Conservation (phyloP, 1,139 yeast genomes). For the Saccharomyces hybrid region DNA sequence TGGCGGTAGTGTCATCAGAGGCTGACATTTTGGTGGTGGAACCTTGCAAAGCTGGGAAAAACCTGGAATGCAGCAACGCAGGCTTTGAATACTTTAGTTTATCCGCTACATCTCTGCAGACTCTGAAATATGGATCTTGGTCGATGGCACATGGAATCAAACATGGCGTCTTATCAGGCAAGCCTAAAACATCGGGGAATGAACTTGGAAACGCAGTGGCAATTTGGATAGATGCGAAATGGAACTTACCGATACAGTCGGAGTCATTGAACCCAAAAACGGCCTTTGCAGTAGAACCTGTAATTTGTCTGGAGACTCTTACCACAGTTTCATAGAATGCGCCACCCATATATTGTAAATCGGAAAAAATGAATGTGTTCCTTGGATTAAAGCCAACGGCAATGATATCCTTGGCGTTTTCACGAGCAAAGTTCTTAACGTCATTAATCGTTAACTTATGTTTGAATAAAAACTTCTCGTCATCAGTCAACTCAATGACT, state of each 20-base stretch:
- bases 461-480: constrained; percentile 93
- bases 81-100: constrained; percentile 88
- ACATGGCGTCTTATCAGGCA: constrained; percentile 84
- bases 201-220: constrained; percentile 94
- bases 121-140: constrained; percentile 97
- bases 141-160: constrained; percentile 98
- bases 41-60: constrained; percentile 98
- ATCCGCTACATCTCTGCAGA: constrained; percentile 94
- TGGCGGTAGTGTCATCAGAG: constrained; percentile 72
- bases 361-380: constrained; percentile 91
- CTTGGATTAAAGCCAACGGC: constrained; percentile 92
- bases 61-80: constrained; percentile 84
- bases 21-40: constrained; percentile 97
- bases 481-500: constrained; percentile 93
- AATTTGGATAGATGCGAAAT: constrained; percentile 93
- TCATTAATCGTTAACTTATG: constrained; percentile 82
- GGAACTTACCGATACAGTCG: constrained; percentile 90
- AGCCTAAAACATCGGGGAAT: constrained; percentile 85
- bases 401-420: constrained; percentile 88
- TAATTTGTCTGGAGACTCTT: constrained; percentile 85
- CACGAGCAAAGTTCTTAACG: constrained; percentile 67
- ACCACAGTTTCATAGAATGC: constrained; percentile 92
- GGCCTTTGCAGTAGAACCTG: constrained; percentile 90
- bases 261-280: constrained; percentile 97
- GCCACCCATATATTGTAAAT: constrained; percentile 86